Evolutionary conservation across 2,329 filamentous ascomycete species (phyloP).

Genomic region (Thielaviopsis ethacetica): DNA sequence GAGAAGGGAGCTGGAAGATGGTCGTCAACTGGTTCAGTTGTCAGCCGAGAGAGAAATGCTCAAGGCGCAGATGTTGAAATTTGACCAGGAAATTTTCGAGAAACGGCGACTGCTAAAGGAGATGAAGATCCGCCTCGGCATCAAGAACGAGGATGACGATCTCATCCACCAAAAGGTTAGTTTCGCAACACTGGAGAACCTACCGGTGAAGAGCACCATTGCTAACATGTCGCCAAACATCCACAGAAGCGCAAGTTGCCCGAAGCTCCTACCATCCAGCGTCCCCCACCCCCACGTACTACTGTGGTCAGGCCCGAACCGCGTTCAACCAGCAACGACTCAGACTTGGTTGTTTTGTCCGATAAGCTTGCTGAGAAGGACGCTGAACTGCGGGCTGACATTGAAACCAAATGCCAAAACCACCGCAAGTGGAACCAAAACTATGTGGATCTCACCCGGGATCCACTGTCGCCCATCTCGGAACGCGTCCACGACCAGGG

Average conservation of each 20-base stretch:
- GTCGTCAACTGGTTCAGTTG: constrained; percentile 60
- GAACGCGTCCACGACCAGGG: constrained; percentile 44
- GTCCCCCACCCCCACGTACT: constrained; percentile 47
- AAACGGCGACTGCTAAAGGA: constrained; percentile 70
- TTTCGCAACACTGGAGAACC: constrained; percentile 12
- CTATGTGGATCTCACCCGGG: constrained; percentile 74
- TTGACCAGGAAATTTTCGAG: constrained; percentile 67
- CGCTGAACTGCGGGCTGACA: constrained; percentile 62
- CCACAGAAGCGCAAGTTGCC: constrained; percentile 54
- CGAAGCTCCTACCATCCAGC: constrained; percentile 42
- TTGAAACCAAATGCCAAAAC: constrained; percentile 74
- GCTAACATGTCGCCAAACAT: constrained; percentile 26
- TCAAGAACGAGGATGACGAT: constrained; percentile 88
- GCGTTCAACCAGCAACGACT: constrained; percentile 34
- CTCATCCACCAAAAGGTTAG: constrained; percentile 84
- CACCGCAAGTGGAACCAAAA: constrained; percentile 85
- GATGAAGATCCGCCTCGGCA: constrained; percentile 71
- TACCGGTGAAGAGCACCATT: constrained; percentile 14
- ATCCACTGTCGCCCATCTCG: constrained; percentile 62
- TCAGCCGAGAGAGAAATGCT: constrained; percentile 66
- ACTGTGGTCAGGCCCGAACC: constrained; percentile 26
- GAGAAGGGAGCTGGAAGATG: constrained; percentile 79
- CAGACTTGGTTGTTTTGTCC: constrained; percentile 60
- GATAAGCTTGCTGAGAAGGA: constrained; percentile 70
- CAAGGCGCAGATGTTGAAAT: constrained; percentile 59